These are phyloP conservation scores for Ophiocordyceps unilateralis DNA, from an alignment of 2,329 filamentous ascomycete genomes.

Conservation along the genomic window DNA sequence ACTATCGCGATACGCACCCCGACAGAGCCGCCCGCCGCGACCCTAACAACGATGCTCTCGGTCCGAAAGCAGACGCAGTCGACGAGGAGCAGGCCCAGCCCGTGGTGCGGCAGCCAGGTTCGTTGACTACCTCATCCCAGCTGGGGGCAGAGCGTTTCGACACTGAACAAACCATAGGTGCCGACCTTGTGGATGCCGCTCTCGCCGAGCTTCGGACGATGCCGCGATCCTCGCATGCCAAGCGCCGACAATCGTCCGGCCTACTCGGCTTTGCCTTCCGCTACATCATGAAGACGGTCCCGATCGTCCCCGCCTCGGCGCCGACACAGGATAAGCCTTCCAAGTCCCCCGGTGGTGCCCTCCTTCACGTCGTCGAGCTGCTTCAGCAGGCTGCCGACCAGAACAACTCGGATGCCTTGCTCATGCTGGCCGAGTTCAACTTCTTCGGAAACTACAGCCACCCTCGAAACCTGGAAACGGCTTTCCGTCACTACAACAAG, in stretches of 20 bases:
- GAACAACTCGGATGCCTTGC: slow-evolving; percentile 69
- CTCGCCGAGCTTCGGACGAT: slow-evolving; percentile 31
- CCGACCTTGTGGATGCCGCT: slow-evolving; percentile 35
- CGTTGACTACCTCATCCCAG: neutral
- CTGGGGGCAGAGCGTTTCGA: neutral
- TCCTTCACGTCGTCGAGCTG: slow-evolving; percentile 32
- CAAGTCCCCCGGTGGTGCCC: slow-evolving; percentile 19
- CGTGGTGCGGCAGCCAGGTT: slow-evolving; percentile 19
- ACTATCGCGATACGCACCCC: slow-evolving; percentile 14
- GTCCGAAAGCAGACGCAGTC: slow-evolving; percentile 13
- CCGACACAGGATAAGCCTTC: slow-evolving; percentile 21
- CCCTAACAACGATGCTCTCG: slow-evolving; percentile 15
- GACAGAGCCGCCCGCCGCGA: slow-evolving; percentile 12
- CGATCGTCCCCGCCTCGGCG: slow-evolving; percentile 29
- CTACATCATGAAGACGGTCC: slow-evolving; percentile 29
- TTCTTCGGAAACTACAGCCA: slow-evolving; percentile 91
- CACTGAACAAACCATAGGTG: slow-evolving; percentile 17
- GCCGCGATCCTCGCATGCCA: slow-evolving; percentile 25
- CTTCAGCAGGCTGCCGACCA: slow-evolving; percentile 33
- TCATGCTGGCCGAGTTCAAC: slow-evolving; percentile 81
- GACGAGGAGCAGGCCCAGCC: slow-evolving; percentile 10
- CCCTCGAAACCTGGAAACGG: slow-evolving; percentile 61
- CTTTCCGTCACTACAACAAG: slow-evolving; percentile 66
- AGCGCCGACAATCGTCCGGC: slow-evolving; percentile 25
- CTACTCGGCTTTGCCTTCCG: slow-evolving; percentile 24